These are phyloP conservation scores for Cordyceps fumosorosea DNA, from an alignment of 2,329 filamentous ascomycete genomes.

Conservation along the genomic window DNA sequence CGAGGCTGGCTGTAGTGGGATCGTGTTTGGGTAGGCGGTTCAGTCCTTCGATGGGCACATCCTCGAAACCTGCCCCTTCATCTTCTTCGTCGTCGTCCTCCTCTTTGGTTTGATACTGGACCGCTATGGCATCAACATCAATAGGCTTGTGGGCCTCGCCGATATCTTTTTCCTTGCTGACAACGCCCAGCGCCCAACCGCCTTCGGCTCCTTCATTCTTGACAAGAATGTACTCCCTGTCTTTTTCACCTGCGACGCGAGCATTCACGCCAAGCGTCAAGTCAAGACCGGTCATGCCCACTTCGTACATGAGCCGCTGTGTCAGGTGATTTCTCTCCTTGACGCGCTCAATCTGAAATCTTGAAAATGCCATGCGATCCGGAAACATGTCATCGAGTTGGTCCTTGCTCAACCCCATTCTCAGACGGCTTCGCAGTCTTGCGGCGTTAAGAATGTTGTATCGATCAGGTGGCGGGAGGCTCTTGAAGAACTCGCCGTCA, in stretches of 20 bases:
- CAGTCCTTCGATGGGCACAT: constrained; percentile 83
- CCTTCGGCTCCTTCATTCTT: constrained; percentile 94
- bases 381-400: constrained; percentile 96
- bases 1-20: constrained; percentile 18
- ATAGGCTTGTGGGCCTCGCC: constrained; percentile 83
- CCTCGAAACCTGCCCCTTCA: constrained; percentile 67
- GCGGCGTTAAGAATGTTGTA: constrained; percentile 98
- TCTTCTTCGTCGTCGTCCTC: constrained; percentile 63
- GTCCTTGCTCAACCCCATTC: constrained; percentile 96
- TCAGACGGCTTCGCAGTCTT: constrained; percentile 73
- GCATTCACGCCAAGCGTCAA: constrained; percentile 58
- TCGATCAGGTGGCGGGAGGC: constrained; percentile 78
- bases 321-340: constrained; percentile 90
- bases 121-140: constrained; percentile 68
- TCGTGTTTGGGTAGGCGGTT: constrained; percentile 67
- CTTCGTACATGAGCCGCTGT: constrained; percentile 88
- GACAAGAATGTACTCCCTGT: constrained; percentile 90
- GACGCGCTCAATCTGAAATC: constrained; percentile 92
- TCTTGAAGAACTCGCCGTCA: constrained; percentile 90
- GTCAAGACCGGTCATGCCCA: constrained; percentile 78
- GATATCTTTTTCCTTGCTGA: constrained; percentile 74
- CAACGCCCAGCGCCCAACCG: constrained; percentile 91
- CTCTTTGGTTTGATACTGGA: constrained; percentile 49
- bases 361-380: constrained; percentile 93
- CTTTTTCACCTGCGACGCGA: constrained; percentile 76